A percentile compares a stretch with the other conserved stretches of the same genome.
These are phyloP conservation scores for Berberis vulgaris DNA, from an alignment of 164 flowering plant species.

Conservation along the genomic window DNA sequence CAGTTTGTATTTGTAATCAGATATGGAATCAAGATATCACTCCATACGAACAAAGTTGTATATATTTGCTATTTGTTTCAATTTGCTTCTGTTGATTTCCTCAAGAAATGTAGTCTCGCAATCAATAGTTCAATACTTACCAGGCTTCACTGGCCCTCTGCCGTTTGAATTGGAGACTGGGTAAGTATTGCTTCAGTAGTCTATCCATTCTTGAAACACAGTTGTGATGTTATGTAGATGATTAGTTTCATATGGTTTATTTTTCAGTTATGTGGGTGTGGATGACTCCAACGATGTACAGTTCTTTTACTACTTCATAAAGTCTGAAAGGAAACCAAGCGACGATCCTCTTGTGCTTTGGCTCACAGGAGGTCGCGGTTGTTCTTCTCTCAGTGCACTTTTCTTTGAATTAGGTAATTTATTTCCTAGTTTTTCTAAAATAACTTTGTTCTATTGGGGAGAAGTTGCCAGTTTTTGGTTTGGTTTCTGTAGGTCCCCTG, in stretches of 20 bases:
- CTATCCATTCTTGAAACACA: too few species aligned
- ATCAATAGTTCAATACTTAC: not conserved
- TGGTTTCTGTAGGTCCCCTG: constrained; percentile 25
- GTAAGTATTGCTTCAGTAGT: not conserved
- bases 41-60: constrained; percentile 6
- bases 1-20: not conserved
- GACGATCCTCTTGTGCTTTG: constrained; percentile 32
- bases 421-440: not conserved
- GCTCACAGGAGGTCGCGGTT: constrained; percentile 38
- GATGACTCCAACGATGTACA: constrained; percentile 4
- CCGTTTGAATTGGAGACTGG: constrained; percentile 10
- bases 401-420: constrained; percentile 19
- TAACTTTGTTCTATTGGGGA: not conserved
- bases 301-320: constrained; percentile 28
- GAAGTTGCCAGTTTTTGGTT: not conserved
- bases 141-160: not conserved
- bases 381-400: constrained; percentile 22
- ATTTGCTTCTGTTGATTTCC: constrained; percentile 1
- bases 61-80: not conserved
- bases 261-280: constrained; percentile 5
- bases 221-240: too few species aligned
- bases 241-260: too few species aligned
- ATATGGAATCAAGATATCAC: not conserved
- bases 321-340: constrained; percentile 26
- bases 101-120: not conserved